Conservation (phyloP, 345 rosid species). For the Psidium friedrichsthalianum region DNA sequence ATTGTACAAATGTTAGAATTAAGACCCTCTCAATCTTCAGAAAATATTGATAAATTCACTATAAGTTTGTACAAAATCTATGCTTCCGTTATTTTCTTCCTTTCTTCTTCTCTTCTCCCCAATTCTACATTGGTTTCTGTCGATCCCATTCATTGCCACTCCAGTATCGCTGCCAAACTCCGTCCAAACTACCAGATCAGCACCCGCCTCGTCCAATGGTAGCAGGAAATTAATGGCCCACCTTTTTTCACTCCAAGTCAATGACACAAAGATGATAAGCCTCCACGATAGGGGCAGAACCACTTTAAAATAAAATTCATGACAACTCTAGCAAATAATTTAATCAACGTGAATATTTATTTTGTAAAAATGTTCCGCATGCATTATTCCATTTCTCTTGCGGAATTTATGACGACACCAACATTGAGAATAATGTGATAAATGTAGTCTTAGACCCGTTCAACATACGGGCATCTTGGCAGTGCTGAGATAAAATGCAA, state of each 20-base stretch:
- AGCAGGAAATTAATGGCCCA: background rate
- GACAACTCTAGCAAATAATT: background rate
- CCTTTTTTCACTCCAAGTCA: background rate
- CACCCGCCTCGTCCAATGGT: background rate
- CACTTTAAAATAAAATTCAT: background rate
- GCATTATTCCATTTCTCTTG: background rate
- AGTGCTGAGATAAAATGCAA: background rate
- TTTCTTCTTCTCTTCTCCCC: background rate
- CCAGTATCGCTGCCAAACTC: background rate
- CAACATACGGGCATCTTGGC: background rate
- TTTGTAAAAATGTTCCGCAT: background rate
- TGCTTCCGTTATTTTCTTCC: background rate
- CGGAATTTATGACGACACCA: background rate
- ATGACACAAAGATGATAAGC: background rate
- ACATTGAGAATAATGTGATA: background rate
- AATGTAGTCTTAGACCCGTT: background rate
- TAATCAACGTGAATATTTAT: background rate
- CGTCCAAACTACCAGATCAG: background rate
- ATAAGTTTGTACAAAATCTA: background rate
- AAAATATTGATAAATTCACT: background rate
- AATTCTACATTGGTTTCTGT: background rate
- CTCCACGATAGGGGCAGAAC: background rate
- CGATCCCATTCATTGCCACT: background rate
- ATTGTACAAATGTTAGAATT: background rate
- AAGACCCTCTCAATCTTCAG: background rate